Evolutionary conservation across 495 filamentous ascomycete genomes (phyloP).

Genomic region (Antarctomyces pellizariae): DNA sequence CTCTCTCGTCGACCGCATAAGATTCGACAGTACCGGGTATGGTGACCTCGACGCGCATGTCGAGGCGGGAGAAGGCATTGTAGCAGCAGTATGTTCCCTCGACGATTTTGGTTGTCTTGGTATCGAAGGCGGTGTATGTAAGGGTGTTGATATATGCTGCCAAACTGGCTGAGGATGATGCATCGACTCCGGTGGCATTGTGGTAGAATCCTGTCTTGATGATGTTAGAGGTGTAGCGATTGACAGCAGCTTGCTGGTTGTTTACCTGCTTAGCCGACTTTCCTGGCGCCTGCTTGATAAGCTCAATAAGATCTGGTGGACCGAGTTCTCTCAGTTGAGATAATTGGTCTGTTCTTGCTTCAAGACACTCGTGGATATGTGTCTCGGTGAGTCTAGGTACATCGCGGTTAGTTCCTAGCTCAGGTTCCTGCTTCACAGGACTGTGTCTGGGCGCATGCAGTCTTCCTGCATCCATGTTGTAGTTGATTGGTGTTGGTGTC

Average conservation of each 20-base stretch:
- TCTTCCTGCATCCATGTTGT: too few relatives aligned
- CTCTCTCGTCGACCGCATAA: constrained; percentile 90
- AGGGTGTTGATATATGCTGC: constrained; percentile 97
- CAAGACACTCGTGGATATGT: constrained; percentile 65
- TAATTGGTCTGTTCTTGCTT: constrained; percentile 71
- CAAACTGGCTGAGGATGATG: constrained; percentile 87
- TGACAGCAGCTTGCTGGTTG: constrained; percentile 2
- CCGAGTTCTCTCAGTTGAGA: constrained; percentile 72
- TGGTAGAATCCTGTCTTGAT: constrained; percentile 75
- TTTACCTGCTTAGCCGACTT: constrained; percentile 36
- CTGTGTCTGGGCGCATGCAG: neutral
- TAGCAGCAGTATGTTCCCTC: constrained; percentile 96
- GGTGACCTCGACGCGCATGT: constrained; percentile 94
- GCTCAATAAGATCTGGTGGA: constrained; percentile 84
- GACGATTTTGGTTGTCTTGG: constrained; percentile 59
- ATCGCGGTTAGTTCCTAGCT: constrained; percentile 9
- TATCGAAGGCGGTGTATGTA: constrained; percentile 66
- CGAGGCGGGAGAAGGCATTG: constrained; percentile 94
- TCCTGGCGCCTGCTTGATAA: constrained; percentile 64
- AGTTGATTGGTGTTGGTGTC: too few relatives aligned
- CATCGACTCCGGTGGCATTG: constrained; percentile 93
- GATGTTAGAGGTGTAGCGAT: constrained; percentile 7
- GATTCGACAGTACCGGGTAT: constrained; percentile 89
- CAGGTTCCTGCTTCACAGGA: constrained; percentile 2
- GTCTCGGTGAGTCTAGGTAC: constrained; percentile 64